Evolutionary conservation across 2,329 filamentous ascomycete genomes (phyloP).

Genomic region (Epichloe amarillans): DNA sequence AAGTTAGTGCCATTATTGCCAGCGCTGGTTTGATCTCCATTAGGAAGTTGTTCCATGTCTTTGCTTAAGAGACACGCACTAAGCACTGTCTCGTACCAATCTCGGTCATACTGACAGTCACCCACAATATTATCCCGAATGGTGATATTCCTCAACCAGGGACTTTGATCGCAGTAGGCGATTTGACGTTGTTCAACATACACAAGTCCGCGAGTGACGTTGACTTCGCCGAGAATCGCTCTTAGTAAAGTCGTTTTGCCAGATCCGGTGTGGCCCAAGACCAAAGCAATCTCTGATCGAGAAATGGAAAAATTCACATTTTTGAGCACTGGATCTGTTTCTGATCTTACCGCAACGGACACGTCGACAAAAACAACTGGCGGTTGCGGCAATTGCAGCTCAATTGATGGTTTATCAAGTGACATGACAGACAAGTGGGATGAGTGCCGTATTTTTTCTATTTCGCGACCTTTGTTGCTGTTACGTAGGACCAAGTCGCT

Average conservation of each 20-base stretch:
- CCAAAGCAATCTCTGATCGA: slow-evolving; percentile 2
- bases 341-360: slow-evolving; percentile 23
- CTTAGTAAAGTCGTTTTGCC: slow-evolving; percentile 6
- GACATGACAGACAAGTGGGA: slow-evolving; percentile 13
- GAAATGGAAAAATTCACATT: slow-evolving; percentile 1
- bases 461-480: slow-evolving; percentile 8
- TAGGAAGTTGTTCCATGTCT: slow-evolving; percentile 15
- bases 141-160: slow-evolving; percentile 12
- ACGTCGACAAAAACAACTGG: slow-evolving; percentile 23
- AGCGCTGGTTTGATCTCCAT: slow-evolving; percentile 18
- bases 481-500: slow-evolving; percentile 24
- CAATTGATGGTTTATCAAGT: background rate
- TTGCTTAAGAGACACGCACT: slow-evolving; percentile 10
- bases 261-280: slow-evolving; percentile 15
- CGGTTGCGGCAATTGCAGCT: background rate
- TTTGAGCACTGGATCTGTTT: slow-evolving; percentile 17
- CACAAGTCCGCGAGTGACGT: slow-evolving; percentile 6
- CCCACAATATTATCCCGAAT: slow-evolving; percentile 15
- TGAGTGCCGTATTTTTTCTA: background rate
- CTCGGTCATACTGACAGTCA: slow-evolving; percentile 4
- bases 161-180: background rate
- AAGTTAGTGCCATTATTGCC: slow-evolving; percentile 23
- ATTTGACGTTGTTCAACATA: background rate
- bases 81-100: slow-evolving; percentile 9
- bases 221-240: slow-evolving; percentile 6